These are phyloP conservation scores for Aristolochia californica DNA, from an alignment of 164 flowering plant genomes.

Conservation along the genomic window DNA sequence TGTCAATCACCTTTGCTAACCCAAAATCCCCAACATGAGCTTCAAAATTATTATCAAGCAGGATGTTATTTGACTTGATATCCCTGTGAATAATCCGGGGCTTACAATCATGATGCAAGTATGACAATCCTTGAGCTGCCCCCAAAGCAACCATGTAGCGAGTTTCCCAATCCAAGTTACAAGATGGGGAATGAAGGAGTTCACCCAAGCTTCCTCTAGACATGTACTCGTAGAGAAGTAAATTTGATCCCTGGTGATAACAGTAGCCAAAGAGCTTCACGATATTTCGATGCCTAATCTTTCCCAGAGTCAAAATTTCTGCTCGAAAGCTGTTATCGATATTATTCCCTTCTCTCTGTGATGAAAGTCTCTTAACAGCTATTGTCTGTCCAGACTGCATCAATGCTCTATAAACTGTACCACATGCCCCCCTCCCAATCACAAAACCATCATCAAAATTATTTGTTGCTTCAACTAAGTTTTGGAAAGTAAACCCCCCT, in stretches of 20 bases:
- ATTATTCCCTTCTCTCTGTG: slow-evolving; percentile 73
- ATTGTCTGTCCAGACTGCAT: slow-evolving; percentile 51
- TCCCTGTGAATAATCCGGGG: slow-evolving; percentile 95
- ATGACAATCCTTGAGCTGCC: slow-evolving; percentile 89
- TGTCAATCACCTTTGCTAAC: slow-evolving; percentile 86
- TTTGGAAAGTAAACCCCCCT: slow-evolving; percentile 82
- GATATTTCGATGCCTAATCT: slow-evolving; percentile 85
- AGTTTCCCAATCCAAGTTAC: slow-evolving; percentile 64
- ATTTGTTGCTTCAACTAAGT: slow-evolving; percentile 69
- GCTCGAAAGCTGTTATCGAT: slow-evolving; percentile 79
- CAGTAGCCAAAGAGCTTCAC: slow-evolving; percentile 86
- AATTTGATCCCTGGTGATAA: slow-evolving; percentile 73
- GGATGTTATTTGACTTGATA: slow-evolving; percentile 86
- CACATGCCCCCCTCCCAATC: slow-evolving; percentile 90
- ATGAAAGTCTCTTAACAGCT: slow-evolving; percentile 77
- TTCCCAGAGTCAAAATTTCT: slow-evolving; percentile 83
- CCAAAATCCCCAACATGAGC: slow-evolving; percentile 99
- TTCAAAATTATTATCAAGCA: slow-evolving; percentile 70
- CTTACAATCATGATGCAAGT: slow-evolving; percentile 92
- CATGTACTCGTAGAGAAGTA: slow-evolving; percentile 91
- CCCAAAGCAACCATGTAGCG: slow-evolving; percentile 76
- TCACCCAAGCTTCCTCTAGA: slow-evolving; percentile 83
- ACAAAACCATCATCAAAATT: slow-evolving; percentile 63
- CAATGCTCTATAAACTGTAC: slow-evolving; percentile 86
- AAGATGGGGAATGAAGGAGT: slow-evolving; percentile 58